phyloP scores from a whole-genome alignment of 352 stramenopile species.

The Peronospora belbahrii region DNA sequence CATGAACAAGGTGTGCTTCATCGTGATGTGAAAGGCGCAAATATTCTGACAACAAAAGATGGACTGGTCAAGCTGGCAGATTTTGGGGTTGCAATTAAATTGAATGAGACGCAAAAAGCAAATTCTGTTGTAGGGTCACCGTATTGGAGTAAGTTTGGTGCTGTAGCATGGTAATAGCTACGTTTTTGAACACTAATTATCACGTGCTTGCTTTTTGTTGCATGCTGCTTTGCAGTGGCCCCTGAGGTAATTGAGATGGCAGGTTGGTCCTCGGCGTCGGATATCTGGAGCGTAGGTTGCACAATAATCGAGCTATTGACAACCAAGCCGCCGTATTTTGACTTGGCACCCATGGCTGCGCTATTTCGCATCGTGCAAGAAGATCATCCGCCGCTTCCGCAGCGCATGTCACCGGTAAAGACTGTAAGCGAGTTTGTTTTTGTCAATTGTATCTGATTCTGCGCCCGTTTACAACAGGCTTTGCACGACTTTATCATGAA shows the following conservation, averaged over 20 bases:
- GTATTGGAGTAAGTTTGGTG: slow-evolving; percentile 83
- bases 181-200: background rate
- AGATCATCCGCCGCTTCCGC: slow-evolving; percentile 85
- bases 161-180: background rate
- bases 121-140: slow-evolving; percentile 90
- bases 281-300: slow-evolving; percentile 93
- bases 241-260: slow-evolving; percentile 95
- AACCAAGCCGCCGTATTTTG: slow-evolving; percentile 91
- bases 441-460: background rate
- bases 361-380: slow-evolving; percentile 92
- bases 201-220: background rate
- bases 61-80: slow-evolving; percentile 89
- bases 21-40: slow-evolving; percentile 90
- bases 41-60: slow-evolving; percentile 90
- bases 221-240: slow-evolving; percentile 61
- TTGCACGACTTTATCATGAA: slow-evolving; percentile 91
- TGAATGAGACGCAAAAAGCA: slow-evolving; percentile 82
- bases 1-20: slow-evolving; percentile 90
- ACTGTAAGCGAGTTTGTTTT: background rate
- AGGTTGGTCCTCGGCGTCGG: slow-evolving; percentile 85
- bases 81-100: slow-evolving; percentile 88
- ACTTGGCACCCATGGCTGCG: slow-evolving; percentile 85
- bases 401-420: slow-evolving; percentile 76
- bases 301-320: slow-evolving; percentile 92
- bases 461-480: slow-evolving; percentile 28